A percentile compares a stretch with the other conserved stretches of the same genome.
phyloP scores from a whole-genome alignment of 2,329 filamentous ascomycete species.

The Xylaria multiplex region DNA sequence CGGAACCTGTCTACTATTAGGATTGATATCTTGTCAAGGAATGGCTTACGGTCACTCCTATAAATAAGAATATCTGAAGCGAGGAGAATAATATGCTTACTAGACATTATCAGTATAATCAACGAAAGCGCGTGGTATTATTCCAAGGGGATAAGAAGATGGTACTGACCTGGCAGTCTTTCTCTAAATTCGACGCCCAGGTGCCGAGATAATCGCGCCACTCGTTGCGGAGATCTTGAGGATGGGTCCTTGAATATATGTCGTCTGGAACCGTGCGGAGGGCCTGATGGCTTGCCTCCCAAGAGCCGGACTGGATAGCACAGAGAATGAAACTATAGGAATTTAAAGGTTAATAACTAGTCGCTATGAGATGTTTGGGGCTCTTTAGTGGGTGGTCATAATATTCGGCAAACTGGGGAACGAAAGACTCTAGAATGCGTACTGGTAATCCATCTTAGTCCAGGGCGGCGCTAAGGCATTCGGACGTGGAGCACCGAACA shows the following conservation, averaged over 20 bases:
- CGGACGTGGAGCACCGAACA: constrained; percentile 40
- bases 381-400: too few species aligned
- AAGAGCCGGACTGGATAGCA: constrained; percentile 39
- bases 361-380: not conserved
- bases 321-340: constrained; percentile 38
- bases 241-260: constrained; percentile 34
- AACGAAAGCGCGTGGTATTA: not conserved
- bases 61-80: not conserved
- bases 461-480: constrained; percentile 36
- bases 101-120: constrained; percentile 21
- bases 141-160: not conserved
- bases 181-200: constrained; percentile 34
- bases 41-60: not conserved
- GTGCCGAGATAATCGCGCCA: constrained; percentile 32
- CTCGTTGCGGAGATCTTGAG: constrained; percentile 15
- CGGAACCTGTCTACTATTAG: constrained; percentile 23
- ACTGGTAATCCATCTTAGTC: constrained; percentile 43
- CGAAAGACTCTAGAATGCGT: not conserved
- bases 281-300: constrained; percentile 40
- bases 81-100: constrained; percentile 22
- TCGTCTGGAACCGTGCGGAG: constrained; percentile 43
- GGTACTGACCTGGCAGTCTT: constrained; percentile 35
- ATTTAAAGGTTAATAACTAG: not conserved
- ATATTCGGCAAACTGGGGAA: not conserved
- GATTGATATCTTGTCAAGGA: not conserved